These are phyloP conservation scores for Acidiella bohemica DNA, from an alignment of 495 filamentous ascomycete species.

Conservation along the genomic window DNA sequence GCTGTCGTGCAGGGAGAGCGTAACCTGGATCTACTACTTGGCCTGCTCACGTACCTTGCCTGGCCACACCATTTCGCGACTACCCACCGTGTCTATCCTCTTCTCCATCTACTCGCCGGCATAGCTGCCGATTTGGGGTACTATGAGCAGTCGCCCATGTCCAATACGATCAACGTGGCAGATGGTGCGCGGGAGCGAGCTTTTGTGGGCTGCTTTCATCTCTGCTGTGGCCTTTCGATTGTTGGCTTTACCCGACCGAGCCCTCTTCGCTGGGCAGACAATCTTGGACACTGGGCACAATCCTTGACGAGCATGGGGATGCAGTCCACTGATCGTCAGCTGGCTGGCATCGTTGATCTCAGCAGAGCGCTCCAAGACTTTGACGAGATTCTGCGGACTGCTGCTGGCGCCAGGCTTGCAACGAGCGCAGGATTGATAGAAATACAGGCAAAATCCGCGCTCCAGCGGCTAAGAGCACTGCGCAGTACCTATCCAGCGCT, in stretches of 20 bases:
- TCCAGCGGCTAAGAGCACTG: no score
- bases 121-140: slow-evolving; percentile 11
- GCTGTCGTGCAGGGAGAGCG: slow-evolving; percentile 4
- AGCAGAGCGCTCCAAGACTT: slow-evolving; percentile 5
- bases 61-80: slow-evolving; percentile 11
- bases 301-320: neutral
- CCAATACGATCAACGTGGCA: neutral
- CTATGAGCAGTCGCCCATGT: neutral
- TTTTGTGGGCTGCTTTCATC: slow-evolving; percentile 10
- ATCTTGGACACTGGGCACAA: slow-evolving; percentile 3
- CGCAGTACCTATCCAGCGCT: no score
- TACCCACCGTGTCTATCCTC: slow-evolving; percentile 8
- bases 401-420: slow-evolving; percentile 2
- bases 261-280: slow-evolving; percentile 11
- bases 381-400: neutral
- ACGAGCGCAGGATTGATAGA: slow-evolving; percentile 1
- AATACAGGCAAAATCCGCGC: no score
- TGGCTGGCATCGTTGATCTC: slow-evolving; percentile 3
- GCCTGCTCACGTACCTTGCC: slow-evolving; percentile 3
- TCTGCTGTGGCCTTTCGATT: slow-evolving; percentile 5
- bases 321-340: neutral
- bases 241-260: slow-evolving; percentile 9
- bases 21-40: slow-evolving; percentile 3
- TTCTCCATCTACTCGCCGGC: slow-evolving; percentile 3
- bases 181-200: neutral